Conservation (phyloP, 148 eudicot genomes). For the Hydrangea macrophylla region DNA sequence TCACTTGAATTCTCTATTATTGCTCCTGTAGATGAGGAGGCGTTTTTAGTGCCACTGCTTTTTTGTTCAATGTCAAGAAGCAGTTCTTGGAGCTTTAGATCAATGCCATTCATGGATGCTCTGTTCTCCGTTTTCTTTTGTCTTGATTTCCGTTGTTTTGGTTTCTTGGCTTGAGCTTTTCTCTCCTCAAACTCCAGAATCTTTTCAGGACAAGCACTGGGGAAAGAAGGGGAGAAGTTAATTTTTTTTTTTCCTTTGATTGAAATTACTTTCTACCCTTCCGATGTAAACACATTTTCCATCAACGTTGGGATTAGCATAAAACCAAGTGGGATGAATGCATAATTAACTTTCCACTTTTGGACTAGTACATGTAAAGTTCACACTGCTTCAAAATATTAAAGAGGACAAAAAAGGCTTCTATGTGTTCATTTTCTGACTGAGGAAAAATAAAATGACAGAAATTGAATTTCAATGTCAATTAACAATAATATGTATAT, state of each 20-base stretch:
- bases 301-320: background rate
- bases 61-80: conserved; percentile 50
- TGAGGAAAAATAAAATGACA: background rate
- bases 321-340: background rate
- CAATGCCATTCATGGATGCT: conserved; percentile 38
- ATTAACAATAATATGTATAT: background rate
- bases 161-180: conserved; percentile 60
- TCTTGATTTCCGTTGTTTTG: conserved; percentile 43
- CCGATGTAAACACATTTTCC: background rate
- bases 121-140: conserved; percentile 38
- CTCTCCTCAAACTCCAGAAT: conserved; percentile 63
- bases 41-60: conserved; percentile 3
- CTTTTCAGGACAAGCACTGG: conserved; percentile 92
- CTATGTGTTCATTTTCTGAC: background rate
- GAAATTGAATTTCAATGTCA: background rate
- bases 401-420: background rate
- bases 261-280: background rate
- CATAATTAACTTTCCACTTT: background rate
- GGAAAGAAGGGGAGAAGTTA: background rate
- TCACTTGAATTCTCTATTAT: conserved; percentile 4
- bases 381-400: background rate
- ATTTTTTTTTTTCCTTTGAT: background rate
- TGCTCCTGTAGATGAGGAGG: conserved; percentile 5
- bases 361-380: too few species aligned
- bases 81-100: conserved; percentile 52